phyloP scores from a whole-genome alignment of 2,329 filamentous ascomycete species.

The Aspergillus sp. region DNA sequence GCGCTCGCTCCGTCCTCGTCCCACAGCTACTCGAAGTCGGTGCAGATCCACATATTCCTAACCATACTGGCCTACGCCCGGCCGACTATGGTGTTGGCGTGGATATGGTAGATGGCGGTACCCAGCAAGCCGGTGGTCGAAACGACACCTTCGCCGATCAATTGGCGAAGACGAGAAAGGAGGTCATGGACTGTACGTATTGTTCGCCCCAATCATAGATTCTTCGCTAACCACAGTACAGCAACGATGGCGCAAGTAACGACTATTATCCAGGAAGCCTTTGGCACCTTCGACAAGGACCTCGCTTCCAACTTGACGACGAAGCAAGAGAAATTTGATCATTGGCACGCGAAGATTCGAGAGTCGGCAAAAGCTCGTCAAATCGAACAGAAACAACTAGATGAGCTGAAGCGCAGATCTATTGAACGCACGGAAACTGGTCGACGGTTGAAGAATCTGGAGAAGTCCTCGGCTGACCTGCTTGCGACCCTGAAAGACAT shows the following conservation, averaged over 20 bases:
- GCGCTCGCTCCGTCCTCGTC: slow-evolving; percentile 95
- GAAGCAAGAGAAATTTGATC: slow-evolving; percentile 83
- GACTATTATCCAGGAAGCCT: slow-evolving; percentile 77
- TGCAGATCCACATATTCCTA: slow-evolving; percentile 88
- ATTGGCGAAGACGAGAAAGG: slow-evolving; percentile 51
- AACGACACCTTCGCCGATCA: slow-evolving; percentile 50
- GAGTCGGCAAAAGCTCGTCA: slow-evolving; percentile 78
- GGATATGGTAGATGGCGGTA: slow-evolving; percentile 59
- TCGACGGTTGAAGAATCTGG: slow-evolving; percentile 77
- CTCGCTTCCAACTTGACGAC: slow-evolving; percentile 80
- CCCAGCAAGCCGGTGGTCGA: slow-evolving; percentile 52
- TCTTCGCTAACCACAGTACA: slow-evolving; percentile 37
- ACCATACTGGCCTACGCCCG: slow-evolving; percentile 84
- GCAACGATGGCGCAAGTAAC: slow-evolving; percentile 44
- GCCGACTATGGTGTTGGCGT: slow-evolving; percentile 93
- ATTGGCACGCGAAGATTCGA: slow-evolving; percentile 78
- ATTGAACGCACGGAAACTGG: slow-evolving; percentile 67
- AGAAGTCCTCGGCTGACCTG: slow-evolving; percentile 73
- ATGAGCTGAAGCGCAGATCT: slow-evolving; percentile 69
- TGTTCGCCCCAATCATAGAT: not conserved
- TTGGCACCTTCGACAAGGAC: slow-evolving; percentile 76
- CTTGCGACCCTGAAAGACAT: slow-evolving; percentile 58
- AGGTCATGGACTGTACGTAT: slow-evolving; percentile 49
- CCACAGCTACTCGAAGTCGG: slow-evolving; percentile 96
- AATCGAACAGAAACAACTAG: slow-evolving; percentile 74